Percentiles rank a stretch among this genome's conserved stretches.
Conservation (phyloP, 177 flowering plant species). For the Vitis hybrid region DNA sequence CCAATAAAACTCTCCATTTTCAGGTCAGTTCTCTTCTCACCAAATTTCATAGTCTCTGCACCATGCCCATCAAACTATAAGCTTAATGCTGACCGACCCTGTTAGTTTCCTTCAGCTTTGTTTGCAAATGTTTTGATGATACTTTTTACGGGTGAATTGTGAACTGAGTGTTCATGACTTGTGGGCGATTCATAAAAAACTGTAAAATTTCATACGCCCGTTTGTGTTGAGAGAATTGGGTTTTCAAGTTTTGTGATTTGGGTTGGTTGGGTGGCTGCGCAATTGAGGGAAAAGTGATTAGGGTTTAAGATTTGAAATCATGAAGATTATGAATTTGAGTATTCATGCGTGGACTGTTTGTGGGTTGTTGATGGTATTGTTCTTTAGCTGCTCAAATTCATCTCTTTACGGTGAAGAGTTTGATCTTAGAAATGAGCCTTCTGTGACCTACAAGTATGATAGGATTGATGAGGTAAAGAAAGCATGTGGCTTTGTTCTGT, state of each 20-base stretch:
- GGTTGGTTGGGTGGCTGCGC: constrained; percentile 1
- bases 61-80: not conserved
- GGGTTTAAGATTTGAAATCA: constrained; percentile 10
- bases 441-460: constrained; percentile 31
- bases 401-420: constrained; percentile 5
- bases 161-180: not conserved
- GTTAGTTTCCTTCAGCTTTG: not conserved
- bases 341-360: constrained; percentile 12
- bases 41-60: not conserved
- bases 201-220: not conserved
- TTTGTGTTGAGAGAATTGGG: constrained; percentile 12
- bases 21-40: constrained; percentile 12
- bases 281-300: constrained; percentile 6
- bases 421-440: constrained; percentile 8
- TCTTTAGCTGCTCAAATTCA: constrained; percentile 19
- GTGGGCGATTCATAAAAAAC: not conserved
- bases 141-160: no score
- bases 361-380: constrained; percentile 23
- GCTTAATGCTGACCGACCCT: no score
- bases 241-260: constrained; percentile 6
- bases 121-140: not conserved
- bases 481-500: constrained; percentile 46
- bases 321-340: constrained; percentile 12
- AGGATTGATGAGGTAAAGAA: constrained; percentile 57
- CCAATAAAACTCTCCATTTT: not conserved